Evolutionary conservation across 371 early-diverging fungal genomes (phyloP).

Genomic region (Coemansia sp.): DNA sequence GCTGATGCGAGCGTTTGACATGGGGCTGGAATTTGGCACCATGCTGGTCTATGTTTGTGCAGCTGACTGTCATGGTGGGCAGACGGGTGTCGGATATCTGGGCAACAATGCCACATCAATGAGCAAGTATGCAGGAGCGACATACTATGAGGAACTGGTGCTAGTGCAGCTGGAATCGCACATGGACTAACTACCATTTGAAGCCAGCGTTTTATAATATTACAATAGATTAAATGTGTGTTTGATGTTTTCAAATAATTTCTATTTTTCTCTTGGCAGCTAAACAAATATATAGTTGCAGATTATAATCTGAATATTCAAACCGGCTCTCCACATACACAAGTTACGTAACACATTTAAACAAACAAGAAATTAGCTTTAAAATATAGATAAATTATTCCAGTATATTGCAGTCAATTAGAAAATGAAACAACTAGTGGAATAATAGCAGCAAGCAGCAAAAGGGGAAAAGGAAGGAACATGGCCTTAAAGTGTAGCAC

Average conservation of each 20-base stretch:
- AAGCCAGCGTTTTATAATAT: too few species aligned
- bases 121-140: conserved; percentile 38
- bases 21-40: conserved; percentile 93
- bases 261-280: background rate
- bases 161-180: conserved; percentile 67
- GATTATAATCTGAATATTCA: background rate
- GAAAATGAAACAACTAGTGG: background rate
- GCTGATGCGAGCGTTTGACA: conserved; percentile 58
- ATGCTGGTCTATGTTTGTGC: conserved; percentile 79
- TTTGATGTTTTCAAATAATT: background rate
- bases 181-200: conserved; percentile 4
- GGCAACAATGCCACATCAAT: conserved; percentile 25
- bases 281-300: background rate
- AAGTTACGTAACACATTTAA: background rate
- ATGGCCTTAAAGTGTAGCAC: too few species aligned
- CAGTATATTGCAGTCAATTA: background rate
- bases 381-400: background rate
- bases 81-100: conserved; percentile 31
- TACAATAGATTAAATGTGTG: background rate
- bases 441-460: background rate
- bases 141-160: conserved; percentile 65
- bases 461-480: conserved; percentile 1
- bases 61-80: conserved; percentile 66
- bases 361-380: too few species aligned
- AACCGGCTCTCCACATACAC: too few species aligned